Percentiles rank a stretch among this genome's conserved stretches.
Conservation (phyloP, 129 eudicot genomes). For the Dittrichia graveolens region DNA sequence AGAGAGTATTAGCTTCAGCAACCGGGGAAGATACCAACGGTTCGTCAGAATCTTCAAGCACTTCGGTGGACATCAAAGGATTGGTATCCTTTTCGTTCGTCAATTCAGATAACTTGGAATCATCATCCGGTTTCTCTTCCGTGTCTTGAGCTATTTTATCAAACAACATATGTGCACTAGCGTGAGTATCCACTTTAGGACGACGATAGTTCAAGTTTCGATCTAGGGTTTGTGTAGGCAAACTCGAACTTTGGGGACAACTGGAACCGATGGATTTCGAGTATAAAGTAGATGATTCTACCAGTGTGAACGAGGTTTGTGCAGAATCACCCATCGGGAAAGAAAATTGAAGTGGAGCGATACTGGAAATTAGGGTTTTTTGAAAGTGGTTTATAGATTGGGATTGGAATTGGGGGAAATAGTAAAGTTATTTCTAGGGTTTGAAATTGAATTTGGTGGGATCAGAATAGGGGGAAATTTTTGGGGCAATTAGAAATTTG, state of each 20-base stretch:
- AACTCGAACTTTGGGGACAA: neutral
- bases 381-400: too few relatives aligned
- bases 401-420: neutral
- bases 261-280: neutral
- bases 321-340: neutral
- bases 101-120: neutral
- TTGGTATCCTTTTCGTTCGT: neutral
- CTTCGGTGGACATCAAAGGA: slow-evolving; percentile 20
- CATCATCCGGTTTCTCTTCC: slow-evolving; percentile 9
- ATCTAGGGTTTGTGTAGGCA: slow-evolving; percentile 5
- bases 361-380: neutral
- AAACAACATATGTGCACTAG: slow-evolving; percentile 1
- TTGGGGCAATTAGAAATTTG: neutral
- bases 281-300: neutral
- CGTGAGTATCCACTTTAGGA: neutral
- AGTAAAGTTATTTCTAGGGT: neutral
- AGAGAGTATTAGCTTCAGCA: slow-evolving; percentile 16
- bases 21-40: neutral
- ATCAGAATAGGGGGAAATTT: neutral
- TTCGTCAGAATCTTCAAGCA: slow-evolving; percentile 22
- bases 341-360: neutral
- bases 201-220: neutral
- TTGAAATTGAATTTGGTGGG: neutral
- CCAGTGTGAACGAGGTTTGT: neutral
- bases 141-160: neutral